phyloP scores from a whole-genome alignment of 2,329 filamentous ascomycete genomes.

The Venturiaceae sp. region DNA sequence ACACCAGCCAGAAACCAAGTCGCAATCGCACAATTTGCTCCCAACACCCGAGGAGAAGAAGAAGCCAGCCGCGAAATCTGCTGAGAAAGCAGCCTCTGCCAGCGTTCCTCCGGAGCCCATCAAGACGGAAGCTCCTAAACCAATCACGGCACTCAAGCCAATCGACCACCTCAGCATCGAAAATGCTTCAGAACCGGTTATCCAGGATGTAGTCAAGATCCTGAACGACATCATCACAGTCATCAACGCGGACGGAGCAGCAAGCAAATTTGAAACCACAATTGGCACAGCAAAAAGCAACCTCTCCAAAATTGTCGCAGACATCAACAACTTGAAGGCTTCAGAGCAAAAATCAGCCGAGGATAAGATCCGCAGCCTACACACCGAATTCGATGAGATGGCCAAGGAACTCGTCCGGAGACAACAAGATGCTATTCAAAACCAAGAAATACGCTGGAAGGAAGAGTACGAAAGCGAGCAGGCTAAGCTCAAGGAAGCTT shows the following conservation, averaged over 20 bases:
- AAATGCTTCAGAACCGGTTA: slow-evolving; percentile 72
- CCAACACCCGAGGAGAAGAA: slow-evolving; percentile 19
- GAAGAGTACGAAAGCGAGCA: slow-evolving; percentile 85
- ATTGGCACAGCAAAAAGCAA: slow-evolving; percentile 81
- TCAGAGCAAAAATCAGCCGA: slow-evolving; percentile 62
- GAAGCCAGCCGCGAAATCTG: slow-evolving; percentile 11
- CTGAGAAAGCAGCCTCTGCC: slow-evolving; percentile 5
- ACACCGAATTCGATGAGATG: slow-evolving; percentile 75
- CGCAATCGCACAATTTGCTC: slow-evolving; percentile 13
- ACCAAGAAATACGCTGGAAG: slow-evolving; percentile 74
- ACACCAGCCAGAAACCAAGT: slow-evolving; percentile 18
- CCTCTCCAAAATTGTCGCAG: slow-evolving; percentile 64
- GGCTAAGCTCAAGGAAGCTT: slow-evolving; percentile 64
- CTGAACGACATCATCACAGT: slow-evolving; percentile 93
- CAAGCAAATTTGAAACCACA: slow-evolving; percentile 65
- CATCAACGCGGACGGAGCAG: slow-evolving; percentile 76
- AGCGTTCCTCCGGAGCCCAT: slow-evolving; percentile 5
- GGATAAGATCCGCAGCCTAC: slow-evolving; percentile 59
- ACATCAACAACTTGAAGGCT: slow-evolving; percentile 66
- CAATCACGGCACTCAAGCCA: slow-evolving; percentile 38
- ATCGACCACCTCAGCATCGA: slow-evolving; percentile 71
- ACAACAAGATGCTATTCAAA: slow-evolving; percentile 73
- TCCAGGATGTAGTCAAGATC: slow-evolving; percentile 90
- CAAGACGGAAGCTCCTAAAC: slow-evolving; percentile 11
- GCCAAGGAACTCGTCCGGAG: slow-evolving; percentile 79